phyloP scores from a whole-genome alignment of 2,329 filamentous ascomycete genomes.

The Hypoxylon sp. region DNA sequence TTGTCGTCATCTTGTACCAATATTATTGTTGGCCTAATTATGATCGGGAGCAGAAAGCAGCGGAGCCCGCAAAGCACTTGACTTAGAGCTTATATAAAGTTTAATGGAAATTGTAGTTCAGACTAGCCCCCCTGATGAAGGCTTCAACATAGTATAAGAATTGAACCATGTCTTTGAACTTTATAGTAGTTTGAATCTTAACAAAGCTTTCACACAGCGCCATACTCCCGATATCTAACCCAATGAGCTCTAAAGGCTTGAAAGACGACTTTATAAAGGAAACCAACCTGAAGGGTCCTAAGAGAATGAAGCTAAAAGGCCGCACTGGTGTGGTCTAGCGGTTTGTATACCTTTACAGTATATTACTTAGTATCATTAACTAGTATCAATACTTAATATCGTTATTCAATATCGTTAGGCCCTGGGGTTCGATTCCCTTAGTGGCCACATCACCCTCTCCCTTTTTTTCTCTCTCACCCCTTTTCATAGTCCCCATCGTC shows the following conservation, averaged over 20 bases:
- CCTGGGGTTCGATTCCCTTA: conserved; percentile 27
- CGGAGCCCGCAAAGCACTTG: neutral
- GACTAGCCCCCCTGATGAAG: neutral
- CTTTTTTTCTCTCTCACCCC: conserved; percentile 3
- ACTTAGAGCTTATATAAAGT: neutral
- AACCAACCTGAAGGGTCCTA: neutral
- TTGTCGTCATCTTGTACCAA: neutral
- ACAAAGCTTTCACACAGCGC: neutral
- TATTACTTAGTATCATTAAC: conserved; percentile 1
- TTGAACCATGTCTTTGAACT: neutral
- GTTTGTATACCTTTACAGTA: neutral
- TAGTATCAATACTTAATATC: conserved; percentile 3
- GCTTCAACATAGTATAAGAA: neutral
- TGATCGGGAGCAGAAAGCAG: neutral
- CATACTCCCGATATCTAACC: neutral
- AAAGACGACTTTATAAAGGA: neutral
- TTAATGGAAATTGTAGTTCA: neutral
- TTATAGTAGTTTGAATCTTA: neutral
- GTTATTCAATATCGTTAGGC: conserved; percentile 17
- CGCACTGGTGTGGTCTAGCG: conserved; percentile 17
- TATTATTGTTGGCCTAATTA: neutral
- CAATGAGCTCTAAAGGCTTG: neutral
- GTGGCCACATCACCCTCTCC: neutral
- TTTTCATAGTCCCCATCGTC: neutral
- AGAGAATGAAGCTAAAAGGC: conserved; percentile 4